Evolutionary conservation across 2,329 filamentous ascomycete species (phyloP).

Genomic region (Neoarthrinium moseri): DNA sequence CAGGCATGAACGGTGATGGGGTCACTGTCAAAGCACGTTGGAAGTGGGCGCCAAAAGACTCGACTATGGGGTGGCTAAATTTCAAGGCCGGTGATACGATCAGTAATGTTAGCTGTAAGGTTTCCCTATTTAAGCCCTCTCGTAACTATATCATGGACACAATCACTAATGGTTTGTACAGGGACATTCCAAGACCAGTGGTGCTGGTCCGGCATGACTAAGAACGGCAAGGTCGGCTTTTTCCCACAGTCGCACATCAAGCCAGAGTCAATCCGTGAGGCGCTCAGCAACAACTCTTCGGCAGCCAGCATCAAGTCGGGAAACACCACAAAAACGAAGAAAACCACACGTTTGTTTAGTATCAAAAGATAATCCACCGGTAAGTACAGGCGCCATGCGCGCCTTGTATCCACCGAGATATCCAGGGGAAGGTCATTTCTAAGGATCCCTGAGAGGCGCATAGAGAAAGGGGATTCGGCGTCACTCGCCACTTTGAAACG

Average conservation of each 20-base stretch:
- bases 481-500: too few species aligned
- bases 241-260: conserved; percentile 54
- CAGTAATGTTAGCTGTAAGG: conserved; percentile 49
- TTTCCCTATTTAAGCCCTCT: too few species aligned
- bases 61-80: conserved; percentile 26
- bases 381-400: too few species aligned
- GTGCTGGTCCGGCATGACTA: conserved; percentile 55
- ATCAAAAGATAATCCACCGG: too few species aligned
- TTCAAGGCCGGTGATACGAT: conserved; percentile 49
- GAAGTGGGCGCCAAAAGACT: conserved; percentile 28
- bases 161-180: conserved; percentile 15
- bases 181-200: conserved; percentile 48
- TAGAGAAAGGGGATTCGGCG: too few species aligned
- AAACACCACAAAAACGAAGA: too few species aligned
- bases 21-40: conserved; percentile 25
- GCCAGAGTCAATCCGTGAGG: conserved; percentile 40
- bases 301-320: too few species aligned
- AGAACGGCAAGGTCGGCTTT: conserved; percentile 51
- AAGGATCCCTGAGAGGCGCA: too few species aligned
- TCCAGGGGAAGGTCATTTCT: too few species aligned
- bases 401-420: too few species aligned
- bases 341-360: too few species aligned
- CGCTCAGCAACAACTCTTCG: too few species aligned
- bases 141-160: background rate
- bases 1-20: conserved; percentile 14